These are phyloP conservation scores for Cryptococcus neoformans DNA, from an alignment of 1,284 basidiomycete genomes.

Conservation along the genomic window DNA sequence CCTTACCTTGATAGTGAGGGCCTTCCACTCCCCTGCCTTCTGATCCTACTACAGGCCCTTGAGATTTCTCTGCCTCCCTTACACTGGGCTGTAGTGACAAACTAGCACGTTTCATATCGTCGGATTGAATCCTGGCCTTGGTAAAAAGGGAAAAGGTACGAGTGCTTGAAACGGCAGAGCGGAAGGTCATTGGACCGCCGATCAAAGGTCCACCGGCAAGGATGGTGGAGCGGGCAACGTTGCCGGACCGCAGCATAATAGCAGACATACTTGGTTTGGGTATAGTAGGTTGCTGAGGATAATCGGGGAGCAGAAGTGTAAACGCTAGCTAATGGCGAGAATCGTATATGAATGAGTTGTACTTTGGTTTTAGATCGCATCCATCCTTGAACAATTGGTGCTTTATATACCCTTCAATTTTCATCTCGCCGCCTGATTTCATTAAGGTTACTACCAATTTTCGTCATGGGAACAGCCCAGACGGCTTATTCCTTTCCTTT, in stretches of 20 bases:
- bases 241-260: slow-evolving; percentile 1
- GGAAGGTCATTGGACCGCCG: background rate
- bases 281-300: too few relatives aligned
- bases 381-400: too few relatives aligned
- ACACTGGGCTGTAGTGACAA: slow-evolving; percentile 24
- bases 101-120: slow-evolving; percentile 4
- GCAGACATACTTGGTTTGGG: slow-evolving; percentile 6
- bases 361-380: too few relatives aligned
- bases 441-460: too few relatives aligned
- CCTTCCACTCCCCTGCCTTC: slow-evolving; percentile 34
- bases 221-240: slow-evolving; percentile 1
- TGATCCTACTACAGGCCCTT: slow-evolving; percentile 16
- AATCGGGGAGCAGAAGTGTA: too few relatives aligned
- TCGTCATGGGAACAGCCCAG: too few relatives aligned
- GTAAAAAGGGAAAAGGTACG: too few relatives aligned
- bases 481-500: too few relatives aligned
- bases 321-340: background rate
- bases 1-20: slow-evolving; percentile 37
- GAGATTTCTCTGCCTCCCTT: slow-evolving; percentile 12
- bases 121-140: too few relatives aligned
- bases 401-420: too few relatives aligned
- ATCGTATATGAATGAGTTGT: background rate
- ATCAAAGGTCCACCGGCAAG: background rate
- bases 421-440: too few relatives aligned
- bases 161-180: background rate